Evolutionary conservation across 768 basidiomycete genomes (phyloP).

Genomic region (Mrakia frigida): DNA sequence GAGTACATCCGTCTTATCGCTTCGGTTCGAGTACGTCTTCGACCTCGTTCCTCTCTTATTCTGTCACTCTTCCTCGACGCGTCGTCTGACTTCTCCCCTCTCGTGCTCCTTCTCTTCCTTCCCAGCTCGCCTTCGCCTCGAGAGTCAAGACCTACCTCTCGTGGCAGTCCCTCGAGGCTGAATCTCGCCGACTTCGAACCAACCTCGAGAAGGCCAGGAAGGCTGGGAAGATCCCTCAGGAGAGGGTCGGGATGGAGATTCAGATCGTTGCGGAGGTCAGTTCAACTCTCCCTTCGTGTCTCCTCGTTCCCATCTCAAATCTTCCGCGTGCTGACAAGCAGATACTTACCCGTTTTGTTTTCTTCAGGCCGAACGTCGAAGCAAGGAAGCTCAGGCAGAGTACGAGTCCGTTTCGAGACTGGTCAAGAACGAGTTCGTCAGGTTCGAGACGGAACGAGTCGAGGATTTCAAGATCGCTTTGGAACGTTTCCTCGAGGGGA

Average conservation of each 20-base stretch:
- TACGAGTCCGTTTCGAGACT: constrained; percentile 83
- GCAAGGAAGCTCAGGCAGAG: constrained; percentile 75
- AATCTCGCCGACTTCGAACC: constrained; percentile 65
- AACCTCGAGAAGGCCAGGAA: constrained; percentile 75
- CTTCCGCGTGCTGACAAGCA: neutral
- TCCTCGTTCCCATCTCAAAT: neutral
- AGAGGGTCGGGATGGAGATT: constrained; percentile 67
- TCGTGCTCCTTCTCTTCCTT: neutral
- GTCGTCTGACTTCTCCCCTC: neutral
- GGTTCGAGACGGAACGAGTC: constrained; percentile 89
- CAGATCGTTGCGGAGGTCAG: constrained; percentile 73
- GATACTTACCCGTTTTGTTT: neutral
- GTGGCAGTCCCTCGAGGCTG: constrained; percentile 75
- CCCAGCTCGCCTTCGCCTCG: constrained; percentile 79
- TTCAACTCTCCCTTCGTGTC: constrained; percentile 8
- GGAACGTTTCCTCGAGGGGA: constrained; percentile 76
- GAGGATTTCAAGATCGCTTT: constrained; percentile 85
- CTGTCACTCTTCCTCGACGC: neutral
- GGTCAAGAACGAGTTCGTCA: constrained; percentile 78
- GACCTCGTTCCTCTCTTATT: neutral
- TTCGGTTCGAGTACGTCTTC: constrained; percentile 66
- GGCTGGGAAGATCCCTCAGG: constrained; percentile 65
- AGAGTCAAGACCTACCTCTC: constrained; percentile 73
- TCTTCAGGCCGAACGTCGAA: constrained; percentile 71
- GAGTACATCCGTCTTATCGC: constrained; percentile 89